Evolutionary conservation across 208 protist genomes (phyloP).

Genomic region (Trypanosoma mega): DNA sequence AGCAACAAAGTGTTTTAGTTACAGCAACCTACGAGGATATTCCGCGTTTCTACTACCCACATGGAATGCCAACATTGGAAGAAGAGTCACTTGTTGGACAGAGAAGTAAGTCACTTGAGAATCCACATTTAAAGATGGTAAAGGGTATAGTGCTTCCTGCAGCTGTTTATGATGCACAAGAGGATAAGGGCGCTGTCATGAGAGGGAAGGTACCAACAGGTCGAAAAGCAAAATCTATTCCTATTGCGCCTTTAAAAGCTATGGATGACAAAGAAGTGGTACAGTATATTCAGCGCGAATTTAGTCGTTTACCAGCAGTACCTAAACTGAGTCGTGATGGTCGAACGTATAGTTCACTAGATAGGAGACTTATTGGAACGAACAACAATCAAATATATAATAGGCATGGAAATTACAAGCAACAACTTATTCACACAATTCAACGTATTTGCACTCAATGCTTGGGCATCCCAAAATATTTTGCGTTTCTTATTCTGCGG

Average conservation of each 20-base stretch:
- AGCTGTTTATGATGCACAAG: conserved; percentile 33
- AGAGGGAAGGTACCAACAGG: background rate
- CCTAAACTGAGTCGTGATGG: conserved; percentile 44
- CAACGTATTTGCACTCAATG: conserved; percentile 77
- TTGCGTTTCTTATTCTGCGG: conserved; percentile 66
- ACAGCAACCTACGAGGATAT: conserved; percentile 65
- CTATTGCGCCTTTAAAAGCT: conserved; percentile 54
- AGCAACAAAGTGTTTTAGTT: background rate
- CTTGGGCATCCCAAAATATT: conserved; percentile 84
- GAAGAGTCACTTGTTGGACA: conserved; percentile 54
- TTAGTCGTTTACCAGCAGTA: conserved; percentile 50
- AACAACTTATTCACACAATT: conserved; percentile 55
- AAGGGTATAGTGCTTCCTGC: conserved; percentile 43
- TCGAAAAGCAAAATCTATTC: conserved; percentile 4
- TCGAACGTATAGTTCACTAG: conserved; percentile 29
- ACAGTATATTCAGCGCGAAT: conserved; percentile 68
- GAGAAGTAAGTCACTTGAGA: conserved; percentile 47
- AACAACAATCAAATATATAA: conserved; percentile 6
- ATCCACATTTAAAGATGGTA: conserved; percentile 66
- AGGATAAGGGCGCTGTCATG: conserved; percentile 19
- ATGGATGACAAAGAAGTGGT: conserved; percentile 59
- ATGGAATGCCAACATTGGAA: conserved; percentile 37
- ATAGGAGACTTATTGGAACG: conserved; percentile 13
- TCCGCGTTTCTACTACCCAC: conserved; percentile 86
- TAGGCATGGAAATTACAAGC: conserved; percentile 67